Evolutionary conservation across 108 stramenopile genomes (phyloP).

Genomic region (Seminavis robusta): DNA sequence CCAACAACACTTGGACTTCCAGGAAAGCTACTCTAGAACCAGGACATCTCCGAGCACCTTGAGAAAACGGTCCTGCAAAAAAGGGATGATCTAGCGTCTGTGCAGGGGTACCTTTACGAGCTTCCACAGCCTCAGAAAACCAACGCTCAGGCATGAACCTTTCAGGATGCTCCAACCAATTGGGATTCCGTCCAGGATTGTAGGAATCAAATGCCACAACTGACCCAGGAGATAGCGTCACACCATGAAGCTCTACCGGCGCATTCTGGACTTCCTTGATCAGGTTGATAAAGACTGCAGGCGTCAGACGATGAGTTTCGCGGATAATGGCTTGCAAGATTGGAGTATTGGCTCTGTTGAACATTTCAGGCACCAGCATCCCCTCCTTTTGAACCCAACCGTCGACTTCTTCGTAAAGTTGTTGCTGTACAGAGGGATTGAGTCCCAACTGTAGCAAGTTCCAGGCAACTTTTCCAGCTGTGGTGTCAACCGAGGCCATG

Average conservation of each 20-base stretch:
- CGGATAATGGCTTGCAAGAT: constrained; percentile 29
- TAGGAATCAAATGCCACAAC: constrained; percentile 7
- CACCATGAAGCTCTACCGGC: constrained; percentile 28
- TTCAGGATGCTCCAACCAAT: constrained; percentile 6
- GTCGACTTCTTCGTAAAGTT: no score
- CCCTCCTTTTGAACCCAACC: no score
- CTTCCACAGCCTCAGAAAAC: constrained; percentile 18
- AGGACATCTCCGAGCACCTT: constrained; percentile 35
- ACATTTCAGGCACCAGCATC: no score
- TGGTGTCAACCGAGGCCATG: no score
- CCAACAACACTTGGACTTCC: constrained; percentile 17
- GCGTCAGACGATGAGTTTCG: constrained; percentile 34
- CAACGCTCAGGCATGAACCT: constrained; percentile 32
- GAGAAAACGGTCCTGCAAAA: constrained; percentile 28
- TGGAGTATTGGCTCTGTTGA: no score
- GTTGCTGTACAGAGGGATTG: no score
- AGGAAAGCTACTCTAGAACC: constrained; percentile 24
- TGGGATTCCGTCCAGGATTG: constrained; percentile 2
- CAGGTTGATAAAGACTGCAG: constrained; percentile 4
- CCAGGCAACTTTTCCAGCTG: no score
- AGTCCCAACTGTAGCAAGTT: no score
- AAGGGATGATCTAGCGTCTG: constrained; percentile 29
- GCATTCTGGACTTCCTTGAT: constrained; percentile 5
- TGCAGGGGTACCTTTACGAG: constrained; percentile 19
- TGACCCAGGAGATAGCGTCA: constrained; percentile 4